Percentiles rank a stretch among this genome's conserved stretches.
Conservation (phyloP, 2,329 filamentous ascomycete genomes). For the Pleurostoma richardsiae region DNA sequence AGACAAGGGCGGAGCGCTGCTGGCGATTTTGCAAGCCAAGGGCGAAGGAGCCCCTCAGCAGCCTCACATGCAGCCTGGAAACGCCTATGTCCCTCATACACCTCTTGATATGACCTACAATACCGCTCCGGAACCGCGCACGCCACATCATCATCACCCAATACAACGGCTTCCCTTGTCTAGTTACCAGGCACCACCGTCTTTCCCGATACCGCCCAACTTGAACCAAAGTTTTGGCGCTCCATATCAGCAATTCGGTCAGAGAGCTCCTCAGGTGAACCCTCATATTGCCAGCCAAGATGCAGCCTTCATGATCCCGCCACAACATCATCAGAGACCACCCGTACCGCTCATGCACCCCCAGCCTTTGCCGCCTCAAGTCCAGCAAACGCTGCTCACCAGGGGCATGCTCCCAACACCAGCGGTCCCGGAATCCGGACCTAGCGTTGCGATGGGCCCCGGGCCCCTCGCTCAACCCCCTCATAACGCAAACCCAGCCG, state of each 20-base stretch:
- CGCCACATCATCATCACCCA: conserved; percentile 53
- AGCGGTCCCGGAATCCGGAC: conserved; percentile 20
- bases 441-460: background rate
- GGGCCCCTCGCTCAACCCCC: too few relatives aligned
- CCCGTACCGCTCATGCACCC: conserved; percentile 33
- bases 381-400: conserved; percentile 48
- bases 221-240: conserved; percentile 13
- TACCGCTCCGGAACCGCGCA: conserved; percentile 46
- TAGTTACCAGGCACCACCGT: conserved; percentile 40
- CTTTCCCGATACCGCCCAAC: conserved; percentile 37
- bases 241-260: conserved; percentile 13
- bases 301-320: conserved; percentile 12
- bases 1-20: conserved; percentile 45
- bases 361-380: conserved; percentile 50
- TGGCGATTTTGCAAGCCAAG: conserved; percentile 46
- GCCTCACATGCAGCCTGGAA: conserved; percentile 9
- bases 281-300: conserved; percentile 2
- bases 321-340: conserved; percentile 5
- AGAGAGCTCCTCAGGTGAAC: conserved; percentile 6
- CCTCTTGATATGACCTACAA: conserved; percentile 48
- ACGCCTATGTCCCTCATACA: conserved; percentile 33
- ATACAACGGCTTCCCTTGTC: conserved; percentile 39
- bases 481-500: conserved; percentile 5
- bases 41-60: conserved; percentile 16
- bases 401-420: conserved; percentile 29